Percentiles rank a stretch among this genome's conserved stretches.
Evolutionary conservation across 441 rosid genomes (phyloP).

Genomic region (Aleurites moluccanus): DNA sequence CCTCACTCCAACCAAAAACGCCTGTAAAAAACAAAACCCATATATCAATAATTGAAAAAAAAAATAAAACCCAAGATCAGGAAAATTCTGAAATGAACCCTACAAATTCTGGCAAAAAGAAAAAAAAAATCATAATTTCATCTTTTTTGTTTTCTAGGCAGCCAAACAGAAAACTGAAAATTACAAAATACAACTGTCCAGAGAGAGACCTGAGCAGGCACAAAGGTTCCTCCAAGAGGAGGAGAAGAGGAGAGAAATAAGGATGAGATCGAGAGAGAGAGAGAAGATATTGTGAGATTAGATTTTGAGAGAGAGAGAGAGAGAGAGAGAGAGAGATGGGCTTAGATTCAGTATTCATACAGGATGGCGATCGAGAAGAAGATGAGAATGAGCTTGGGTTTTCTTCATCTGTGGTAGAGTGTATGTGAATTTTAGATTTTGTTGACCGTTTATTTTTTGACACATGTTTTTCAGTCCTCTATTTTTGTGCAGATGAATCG

Average conservation of each 20-base stretch:
- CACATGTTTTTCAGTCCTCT: not conserved
- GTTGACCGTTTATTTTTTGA: not conserved
- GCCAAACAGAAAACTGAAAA: not conserved
- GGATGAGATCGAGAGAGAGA: slow-evolving; percentile 16
- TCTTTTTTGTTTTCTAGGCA: too few species aligned
- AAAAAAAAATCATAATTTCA: not conserved
- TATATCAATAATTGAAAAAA: not conserved
- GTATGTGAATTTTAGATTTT: slow-evolving; percentile 1
- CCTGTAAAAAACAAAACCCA: not conserved
- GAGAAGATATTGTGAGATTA: too few species aligned
- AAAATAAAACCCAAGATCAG: not conserved
- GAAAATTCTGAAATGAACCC: not conserved
- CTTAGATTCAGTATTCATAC: not conserved
- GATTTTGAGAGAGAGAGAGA: slow-evolving; percentile 13
- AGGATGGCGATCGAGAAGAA: not conserved
- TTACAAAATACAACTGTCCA: not conserved
- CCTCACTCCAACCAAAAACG: slow-evolving; percentile 3
- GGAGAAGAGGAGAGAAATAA: slow-evolving; percentile 26
- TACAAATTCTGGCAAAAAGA: not conserved
- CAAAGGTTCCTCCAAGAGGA: slow-evolving; percentile 17
- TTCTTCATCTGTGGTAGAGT: slow-evolving; percentile 18
- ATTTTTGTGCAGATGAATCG: not conserved
- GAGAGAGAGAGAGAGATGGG: not conserved
- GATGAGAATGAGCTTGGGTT: not conserved
- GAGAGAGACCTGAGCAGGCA: slow-evolving; percentile 17